Conservation (phyloP, 345 rosid species). For the Salix caprea region DNA sequence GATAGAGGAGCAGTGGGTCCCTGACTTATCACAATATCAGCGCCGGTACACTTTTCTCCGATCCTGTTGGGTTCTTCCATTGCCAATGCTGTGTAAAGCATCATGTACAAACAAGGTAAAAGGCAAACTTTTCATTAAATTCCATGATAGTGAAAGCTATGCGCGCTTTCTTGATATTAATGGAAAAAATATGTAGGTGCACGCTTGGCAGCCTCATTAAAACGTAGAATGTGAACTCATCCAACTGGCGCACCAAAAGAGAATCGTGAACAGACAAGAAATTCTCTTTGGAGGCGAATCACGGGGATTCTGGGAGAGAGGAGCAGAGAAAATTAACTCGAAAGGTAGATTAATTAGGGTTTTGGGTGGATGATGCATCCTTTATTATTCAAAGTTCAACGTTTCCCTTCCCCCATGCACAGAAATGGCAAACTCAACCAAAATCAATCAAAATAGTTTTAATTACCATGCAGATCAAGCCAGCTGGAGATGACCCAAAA, state of each 20-base stretch:
- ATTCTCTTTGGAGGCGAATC: slow-evolving; percentile 43
- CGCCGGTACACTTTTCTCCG: slow-evolving; percentile 53
- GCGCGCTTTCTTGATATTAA: background rate
- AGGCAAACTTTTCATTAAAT: background rate
- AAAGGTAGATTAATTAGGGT: slow-evolving; percentile 9
- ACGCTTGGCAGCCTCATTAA: slow-evolving; percentile 5
- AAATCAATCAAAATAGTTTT: background rate
- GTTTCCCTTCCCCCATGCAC: slow-evolving; percentile 7
- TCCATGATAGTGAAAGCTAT: slow-evolving; percentile 8
- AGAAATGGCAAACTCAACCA: slow-evolving; percentile 9
- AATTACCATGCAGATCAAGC: background rate
- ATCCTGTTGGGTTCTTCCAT: slow-evolving; percentile 48
- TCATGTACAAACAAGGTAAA: background rate
- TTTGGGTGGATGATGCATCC: background rate
- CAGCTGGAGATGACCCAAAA: background rate
- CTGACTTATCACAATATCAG: slow-evolving; percentile 65
- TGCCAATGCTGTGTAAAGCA: slow-evolving; percentile 10
- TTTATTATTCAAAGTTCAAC: slow-evolving; percentile 3
- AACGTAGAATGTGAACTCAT: slow-evolving; percentile 1
- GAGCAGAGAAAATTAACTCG: slow-evolving; percentile 23
- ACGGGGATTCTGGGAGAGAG: slow-evolving; percentile 27
- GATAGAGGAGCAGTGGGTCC: slow-evolving; percentile 65
- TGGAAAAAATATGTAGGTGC: background rate
- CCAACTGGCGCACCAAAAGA: slow-evolving; percentile 12
- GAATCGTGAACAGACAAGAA: slow-evolving; percentile 38